Conservation (phyloP, 257 asterid species). For the Fraxinus anomala region DNA sequence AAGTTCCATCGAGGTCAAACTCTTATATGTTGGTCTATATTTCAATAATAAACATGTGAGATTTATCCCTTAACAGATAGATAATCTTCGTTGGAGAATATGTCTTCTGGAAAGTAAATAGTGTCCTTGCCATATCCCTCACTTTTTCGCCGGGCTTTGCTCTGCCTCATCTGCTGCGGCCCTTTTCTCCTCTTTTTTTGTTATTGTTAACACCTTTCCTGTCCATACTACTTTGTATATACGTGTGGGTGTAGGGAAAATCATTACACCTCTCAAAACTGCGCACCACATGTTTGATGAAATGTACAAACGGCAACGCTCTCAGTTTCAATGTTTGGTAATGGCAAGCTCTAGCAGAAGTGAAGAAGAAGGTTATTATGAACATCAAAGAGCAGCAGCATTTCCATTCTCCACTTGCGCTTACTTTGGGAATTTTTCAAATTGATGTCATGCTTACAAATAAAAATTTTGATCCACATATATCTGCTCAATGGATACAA, state of each 20-base stretch:
- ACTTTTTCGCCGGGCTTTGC: too few relatives aligned
- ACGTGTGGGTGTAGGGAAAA: neutral
- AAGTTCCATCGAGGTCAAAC: too few relatives aligned
- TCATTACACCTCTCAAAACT: neutral
- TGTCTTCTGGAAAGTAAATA: neutral
- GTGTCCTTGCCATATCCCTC: neutral
- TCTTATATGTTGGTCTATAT: too few relatives aligned
- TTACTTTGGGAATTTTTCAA: too few relatives aligned
- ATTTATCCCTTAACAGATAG: neutral
- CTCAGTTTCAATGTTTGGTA: neutral
- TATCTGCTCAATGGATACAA: too few relatives aligned
- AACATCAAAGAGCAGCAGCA: neutral
- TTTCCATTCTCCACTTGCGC: neutral
- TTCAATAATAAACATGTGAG: too few relatives aligned
- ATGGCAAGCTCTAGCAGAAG: neutral
- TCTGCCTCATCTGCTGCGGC: neutral
- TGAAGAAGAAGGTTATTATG: neutral
- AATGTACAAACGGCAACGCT: neutral
- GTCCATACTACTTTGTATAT: neutral
- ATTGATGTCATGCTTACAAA: too few relatives aligned
- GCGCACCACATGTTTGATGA: neutral
- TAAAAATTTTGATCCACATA: too few relatives aligned
- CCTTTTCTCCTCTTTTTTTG: neutral
- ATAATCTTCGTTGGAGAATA: neutral
- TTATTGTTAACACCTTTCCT: neutral